These are phyloP conservation scores for Cystobasidium sp. DNA, from an alignment of 1,284 basidiomycete genomes.

Conservation along the genomic window DNA sequence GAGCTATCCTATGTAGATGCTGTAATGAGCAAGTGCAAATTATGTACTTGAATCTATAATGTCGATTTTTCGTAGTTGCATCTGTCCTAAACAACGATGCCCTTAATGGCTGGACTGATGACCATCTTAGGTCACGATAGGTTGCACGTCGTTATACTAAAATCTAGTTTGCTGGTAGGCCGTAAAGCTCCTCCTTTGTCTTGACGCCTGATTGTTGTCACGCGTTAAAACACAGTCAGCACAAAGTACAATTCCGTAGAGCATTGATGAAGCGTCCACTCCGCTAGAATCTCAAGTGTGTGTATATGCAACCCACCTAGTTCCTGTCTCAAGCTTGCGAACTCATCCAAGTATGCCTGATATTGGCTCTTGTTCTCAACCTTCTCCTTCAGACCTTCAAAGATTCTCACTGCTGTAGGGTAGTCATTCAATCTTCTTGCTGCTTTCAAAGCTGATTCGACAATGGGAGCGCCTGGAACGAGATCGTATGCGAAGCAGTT, in stretches of 20 bases:
- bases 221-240: constrained; percentile 29
- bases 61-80: too few species aligned
- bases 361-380: constrained; percentile 95
- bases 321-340: constrained; percentile 82
- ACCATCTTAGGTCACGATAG: neutral
- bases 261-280: too few species aligned
- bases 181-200: constrained; percentile 62
- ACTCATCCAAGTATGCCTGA: constrained; percentile 83
- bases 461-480: constrained; percentile 84
- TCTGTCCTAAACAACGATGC: too few species aligned
- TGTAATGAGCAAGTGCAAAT: neutral
- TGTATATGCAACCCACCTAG: constrained; percentile 68
- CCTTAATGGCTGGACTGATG: neutral
- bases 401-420: constrained; percentile 91
- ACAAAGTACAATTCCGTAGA: neutral
- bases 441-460: constrained; percentile 87
- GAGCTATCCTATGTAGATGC: neutral
- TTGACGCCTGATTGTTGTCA: constrained; percentile 56
- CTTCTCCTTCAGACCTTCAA: constrained; percentile 75
- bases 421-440: constrained; percentile 94
- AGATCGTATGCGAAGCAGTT: constrained; percentile 99
- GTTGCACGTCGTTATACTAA: too few species aligned
- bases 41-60: too few species aligned
- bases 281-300: neutral
- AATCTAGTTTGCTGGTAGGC: constrained; percentile 26